Percentiles rank a stretch among this genome's conserved stretches.
phyloP scores from a whole-genome alignment of 73 alveolate species.

The Paramecium biaurelia region DNA sequence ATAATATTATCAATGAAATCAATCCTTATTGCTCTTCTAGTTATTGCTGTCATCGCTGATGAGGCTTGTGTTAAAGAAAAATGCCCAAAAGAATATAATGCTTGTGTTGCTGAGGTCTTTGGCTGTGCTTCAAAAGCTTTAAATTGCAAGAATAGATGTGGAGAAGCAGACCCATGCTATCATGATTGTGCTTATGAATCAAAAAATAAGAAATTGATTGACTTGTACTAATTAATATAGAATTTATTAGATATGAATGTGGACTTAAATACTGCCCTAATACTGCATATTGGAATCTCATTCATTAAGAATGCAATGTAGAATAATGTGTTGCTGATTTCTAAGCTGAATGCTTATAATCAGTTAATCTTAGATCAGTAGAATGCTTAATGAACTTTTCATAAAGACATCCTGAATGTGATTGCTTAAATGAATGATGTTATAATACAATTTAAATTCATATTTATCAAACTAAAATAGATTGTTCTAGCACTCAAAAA shows the following conservation, averaged over 20 bases:
- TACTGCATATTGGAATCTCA: background rate
- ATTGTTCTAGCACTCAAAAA: background rate
- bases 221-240: background rate
- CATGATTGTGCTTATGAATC: background rate
- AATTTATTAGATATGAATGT: background rate
- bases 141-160: conserved; percentile 19
- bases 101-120: conserved; percentile 20
- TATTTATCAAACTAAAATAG: background rate
- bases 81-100: conserved; percentile 38
- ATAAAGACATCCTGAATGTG: background rate
- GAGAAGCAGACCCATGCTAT: conserved; percentile 13
- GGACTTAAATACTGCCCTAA: background rate
- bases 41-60: conserved; percentile 23
- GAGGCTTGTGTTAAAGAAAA: conserved; percentile 44
- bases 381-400: background rate
- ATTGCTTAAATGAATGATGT: conserved; percentile 2
- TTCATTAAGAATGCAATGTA: background rate
- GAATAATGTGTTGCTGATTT: conserved; percentile 28
- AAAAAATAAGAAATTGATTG: conserved; percentile 4
- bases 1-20: conserved; percentile 37
- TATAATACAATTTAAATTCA: background rate
- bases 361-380: background rate
- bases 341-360: conserved; percentile 14
- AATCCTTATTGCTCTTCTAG: background rate
- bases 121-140: conserved; percentile 53